phyloP scores from a whole-genome alignment of 2,329 filamentous ascomycete genomes.

The Hypoxylon sp. region DNA sequence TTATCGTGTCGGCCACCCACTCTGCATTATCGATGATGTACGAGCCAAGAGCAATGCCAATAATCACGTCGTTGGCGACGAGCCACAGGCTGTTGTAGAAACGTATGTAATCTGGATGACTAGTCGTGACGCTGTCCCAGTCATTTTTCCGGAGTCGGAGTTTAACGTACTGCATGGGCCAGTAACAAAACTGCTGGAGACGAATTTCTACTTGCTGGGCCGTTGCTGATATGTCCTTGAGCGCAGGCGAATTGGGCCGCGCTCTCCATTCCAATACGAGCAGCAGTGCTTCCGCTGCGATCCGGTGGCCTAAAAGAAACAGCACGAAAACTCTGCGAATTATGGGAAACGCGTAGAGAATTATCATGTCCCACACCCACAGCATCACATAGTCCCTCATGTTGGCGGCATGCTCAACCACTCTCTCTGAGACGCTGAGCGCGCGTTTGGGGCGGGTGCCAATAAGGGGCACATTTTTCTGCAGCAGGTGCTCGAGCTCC shows the following conservation, averaged over 20 bases:
- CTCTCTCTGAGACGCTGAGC: conserved; percentile 91
- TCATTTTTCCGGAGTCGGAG: conserved; percentile 89
- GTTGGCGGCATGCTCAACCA: conserved; percentile 92
- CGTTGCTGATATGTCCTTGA: conserved; percentile 96
- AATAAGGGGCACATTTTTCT: conserved; percentile 89
- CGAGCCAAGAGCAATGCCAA: conserved; percentile 94
- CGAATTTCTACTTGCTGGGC: conserved; percentile 98
- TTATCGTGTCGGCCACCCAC: conserved; percentile 85
- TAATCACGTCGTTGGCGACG: conserved; percentile 98
- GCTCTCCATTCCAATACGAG: conserved; percentile 86
- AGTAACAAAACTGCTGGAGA: conserved; percentile 97
- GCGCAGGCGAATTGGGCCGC: conserved; percentile 80
- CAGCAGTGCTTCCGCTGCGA: conserved; percentile 83
- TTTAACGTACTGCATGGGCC: conserved; percentile 96
- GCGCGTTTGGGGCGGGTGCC: conserved; percentile 84
- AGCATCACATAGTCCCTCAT: conserved; percentile 80
- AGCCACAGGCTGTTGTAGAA: conserved; percentile 99
- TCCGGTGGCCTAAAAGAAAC: conserved; percentile 81
- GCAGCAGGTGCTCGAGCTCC: conserved; percentile 86
- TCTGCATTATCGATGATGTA: conserved; percentile 96
- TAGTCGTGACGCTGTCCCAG: conserved; percentile 95
- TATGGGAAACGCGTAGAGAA: conserved; percentile 82
- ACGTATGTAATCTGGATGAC: conserved; percentile 96
- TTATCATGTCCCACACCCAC: conserved; percentile 77
- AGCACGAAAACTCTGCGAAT: conserved; percentile 80